A percentile compares a stretch with the other conserved stretches of the same genome.
phyloP scores from a whole-genome alignment of 805 yeast species.

The Hemisphaericaspora nanyangensis region DNA sequence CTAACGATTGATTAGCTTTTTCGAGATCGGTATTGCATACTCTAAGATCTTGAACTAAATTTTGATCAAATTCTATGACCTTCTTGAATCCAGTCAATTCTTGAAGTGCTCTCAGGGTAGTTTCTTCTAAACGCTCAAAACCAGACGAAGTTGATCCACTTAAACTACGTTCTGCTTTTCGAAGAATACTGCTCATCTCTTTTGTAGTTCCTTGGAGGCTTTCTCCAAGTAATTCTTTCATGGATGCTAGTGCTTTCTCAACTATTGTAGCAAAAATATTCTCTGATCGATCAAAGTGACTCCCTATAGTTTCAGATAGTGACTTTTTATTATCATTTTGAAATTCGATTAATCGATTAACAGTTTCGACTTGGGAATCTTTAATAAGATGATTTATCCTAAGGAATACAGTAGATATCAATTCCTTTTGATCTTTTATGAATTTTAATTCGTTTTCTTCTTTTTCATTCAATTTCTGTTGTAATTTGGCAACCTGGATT shows the following conservation, averaged over 20 bases:
- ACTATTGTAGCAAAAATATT: neutral
- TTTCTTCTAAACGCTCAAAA: neutral
- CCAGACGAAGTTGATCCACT: neutral
- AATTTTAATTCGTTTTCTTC: neutral
- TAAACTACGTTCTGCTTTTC: neutral
- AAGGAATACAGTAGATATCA: neutral
- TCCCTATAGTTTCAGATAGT: neutral
- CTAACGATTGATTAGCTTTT: neutral
- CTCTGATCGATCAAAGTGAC: neutral
- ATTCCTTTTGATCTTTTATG: neutral
- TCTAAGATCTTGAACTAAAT: neutral
- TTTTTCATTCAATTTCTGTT: neutral
- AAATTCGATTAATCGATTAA: too few relatives aligned
- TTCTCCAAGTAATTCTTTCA: neutral
- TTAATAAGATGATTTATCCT: neutral
- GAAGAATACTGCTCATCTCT: neutral
- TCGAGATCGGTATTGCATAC: neutral
- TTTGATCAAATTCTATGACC: neutral
- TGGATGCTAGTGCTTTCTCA: neutral
- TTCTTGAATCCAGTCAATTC: neutral
- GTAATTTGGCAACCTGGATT: slow-evolving; percentile 2
- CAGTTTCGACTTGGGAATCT: neutral
- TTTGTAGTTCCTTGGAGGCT: neutral
- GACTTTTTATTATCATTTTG: too few relatives aligned
- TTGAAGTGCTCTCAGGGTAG: neutral